These are phyloP conservation scores for Metarhizium guizhouense DNA, from an alignment of 2,329 filamentous ascomycete species.

Conservation along the genomic window DNA sequence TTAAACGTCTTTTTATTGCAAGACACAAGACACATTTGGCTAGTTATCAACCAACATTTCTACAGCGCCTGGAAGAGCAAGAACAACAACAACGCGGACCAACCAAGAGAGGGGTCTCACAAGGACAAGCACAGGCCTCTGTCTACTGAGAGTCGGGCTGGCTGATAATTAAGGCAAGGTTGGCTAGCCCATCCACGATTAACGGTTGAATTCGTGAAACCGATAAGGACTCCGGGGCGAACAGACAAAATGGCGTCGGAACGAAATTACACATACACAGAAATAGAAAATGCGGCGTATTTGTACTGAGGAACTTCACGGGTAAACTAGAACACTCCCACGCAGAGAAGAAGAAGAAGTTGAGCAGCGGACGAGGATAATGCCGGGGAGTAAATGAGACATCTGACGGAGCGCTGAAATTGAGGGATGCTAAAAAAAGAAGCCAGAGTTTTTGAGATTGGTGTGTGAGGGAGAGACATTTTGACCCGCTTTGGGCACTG, in stretches of 20 bases:
- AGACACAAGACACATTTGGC: background rate
- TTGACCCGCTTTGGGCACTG: conserved; percentile 1
- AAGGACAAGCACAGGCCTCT: background rate
- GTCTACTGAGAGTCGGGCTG: background rate
- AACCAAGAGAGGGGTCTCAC: background rate
- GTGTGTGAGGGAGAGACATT: conserved; percentile 7
- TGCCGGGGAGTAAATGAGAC: conserved; percentile 1
- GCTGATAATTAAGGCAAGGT: background rate
- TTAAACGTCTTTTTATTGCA: background rate
- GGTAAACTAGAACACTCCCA: no score
- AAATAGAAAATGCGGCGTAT: background rate
- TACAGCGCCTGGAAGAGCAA: background rate
- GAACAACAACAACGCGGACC: background rate
- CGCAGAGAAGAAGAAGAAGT: background rate
- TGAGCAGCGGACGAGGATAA: background rate
- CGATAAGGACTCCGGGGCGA: background rate
- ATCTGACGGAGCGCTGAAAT: conserved; percentile 4
- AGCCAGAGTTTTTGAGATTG: background rate
- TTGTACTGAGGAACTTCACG: background rate
- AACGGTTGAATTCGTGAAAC: background rate
- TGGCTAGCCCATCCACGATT: background rate
- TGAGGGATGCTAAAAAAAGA: conserved; percentile 6
- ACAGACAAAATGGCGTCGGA: background rate
- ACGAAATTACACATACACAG: background rate
- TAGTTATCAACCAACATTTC: background rate